Base-by-base conservation (phyloP, 768 basidiomycete genomes). In the Gloeophyllum trabeum region DNA sequence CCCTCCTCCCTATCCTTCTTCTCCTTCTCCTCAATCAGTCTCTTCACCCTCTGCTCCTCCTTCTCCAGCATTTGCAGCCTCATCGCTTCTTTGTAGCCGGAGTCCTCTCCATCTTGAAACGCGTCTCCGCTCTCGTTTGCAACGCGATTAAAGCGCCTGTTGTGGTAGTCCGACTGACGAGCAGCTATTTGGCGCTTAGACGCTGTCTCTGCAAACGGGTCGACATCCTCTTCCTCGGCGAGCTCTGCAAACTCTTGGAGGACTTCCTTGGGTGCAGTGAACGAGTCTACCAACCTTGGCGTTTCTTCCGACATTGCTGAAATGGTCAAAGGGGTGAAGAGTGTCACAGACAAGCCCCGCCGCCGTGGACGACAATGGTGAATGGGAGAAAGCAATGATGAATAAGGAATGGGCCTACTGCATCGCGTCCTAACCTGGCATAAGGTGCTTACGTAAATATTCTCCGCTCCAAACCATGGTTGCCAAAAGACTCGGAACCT, bases 41-140 rank as follows among this genome's bases (percentile, higher is more conserved):
- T 68, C 56, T 72, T 70, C 25, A 98, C 91, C 47, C 87, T 67
- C 50, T 65, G 69, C 63, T 98, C 96, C 64, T 98, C 96, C 63
- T 88, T 84, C 71, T 98, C 92, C 61, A 99, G 64, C 57, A 80
- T 77, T 46, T 84, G 71, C 51, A 93, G 55, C 55, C 91, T 73
- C 96, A 98, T 99, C 10, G 91, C 87, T 57, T 97, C 94, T 57
- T 88, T 93, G 60, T 98, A 99, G 3, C 87, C 86, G 0, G 79
- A 83, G 41, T 83, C 85, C 45, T 77, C 76, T 3, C 54, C 69
- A 26, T 79, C 71, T 45, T 74, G 65, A 52, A 89, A 91, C 0
- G 79, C 87, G 62, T 90, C 86, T 6, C 73, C 75, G 42, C 88
- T 85, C 32, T 85, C 85, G 46, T 82, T 75, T 22, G 81, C 83